Percentiles rank a stretch among this genome's conserved stretches.
phyloP scores from a whole-genome alignment of 257 asterid species.

The Salvia miltiorrhiza region DNA sequence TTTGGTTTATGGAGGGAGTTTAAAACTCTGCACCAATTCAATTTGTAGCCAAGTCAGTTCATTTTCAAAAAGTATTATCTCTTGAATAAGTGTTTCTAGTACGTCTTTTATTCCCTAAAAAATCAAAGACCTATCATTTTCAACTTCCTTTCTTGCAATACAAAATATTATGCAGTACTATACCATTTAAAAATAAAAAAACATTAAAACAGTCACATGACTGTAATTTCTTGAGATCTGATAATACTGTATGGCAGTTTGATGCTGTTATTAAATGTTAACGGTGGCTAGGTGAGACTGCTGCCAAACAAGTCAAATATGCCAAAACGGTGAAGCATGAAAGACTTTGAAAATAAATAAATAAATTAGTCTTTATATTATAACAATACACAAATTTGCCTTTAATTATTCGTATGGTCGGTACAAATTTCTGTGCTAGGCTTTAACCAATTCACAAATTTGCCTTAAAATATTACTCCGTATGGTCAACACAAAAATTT shows the following conservation, averaged over 20 bases:
- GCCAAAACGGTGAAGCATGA: neutral
- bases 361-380: too few species aligned
- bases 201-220: constrained; percentile 18
- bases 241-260: neutral
- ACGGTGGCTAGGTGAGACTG: neutral
- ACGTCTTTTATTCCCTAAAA: neutral
- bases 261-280: constrained; percentile 4
- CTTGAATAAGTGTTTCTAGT: neutral
- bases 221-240: constrained; percentile 28
- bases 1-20: too few species aligned
- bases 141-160: neutral
- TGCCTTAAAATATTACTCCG: neutral
- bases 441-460: neutral
- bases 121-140: neutral
- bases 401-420: neutral
- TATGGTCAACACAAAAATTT: neutral
- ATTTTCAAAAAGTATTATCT: too few species aligned
- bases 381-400: neutral
- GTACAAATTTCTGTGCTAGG: neutral
- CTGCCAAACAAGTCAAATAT: neutral
- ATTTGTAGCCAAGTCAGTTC: neutral
- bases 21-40: neutral
- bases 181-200: neutral
- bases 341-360: neutral
- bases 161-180: neutral